Evolutionary conservation across 495 filamentous ascomycete genomes (phyloP).

Genomic region (Xylaria bambusicola): DNA sequence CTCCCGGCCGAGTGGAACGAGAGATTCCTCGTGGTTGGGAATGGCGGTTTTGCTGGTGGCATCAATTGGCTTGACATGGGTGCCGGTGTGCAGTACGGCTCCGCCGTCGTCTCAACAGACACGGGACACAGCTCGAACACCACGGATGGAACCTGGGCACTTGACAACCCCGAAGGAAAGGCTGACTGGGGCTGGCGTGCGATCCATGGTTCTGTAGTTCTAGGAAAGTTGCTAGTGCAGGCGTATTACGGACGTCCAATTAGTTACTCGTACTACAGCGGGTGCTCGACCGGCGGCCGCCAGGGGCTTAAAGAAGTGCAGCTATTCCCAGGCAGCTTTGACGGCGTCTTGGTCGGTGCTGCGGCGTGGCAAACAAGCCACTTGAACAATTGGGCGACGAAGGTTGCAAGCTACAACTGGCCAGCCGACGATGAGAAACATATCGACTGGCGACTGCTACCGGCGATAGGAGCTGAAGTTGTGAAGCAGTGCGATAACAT

Average conservation of each 20-base stretch:
- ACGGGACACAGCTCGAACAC: slow-evolving; percentile 53
- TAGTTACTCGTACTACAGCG: slow-evolving; percentile 45
- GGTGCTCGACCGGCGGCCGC: slow-evolving; percentile 58
- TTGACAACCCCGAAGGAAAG: slow-evolving; percentile 40
- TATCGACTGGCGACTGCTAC: slow-evolving; percentile 53
- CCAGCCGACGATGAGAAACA: slow-evolving; percentile 48
- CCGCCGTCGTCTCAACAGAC: slow-evolving; percentile 56
- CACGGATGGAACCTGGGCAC: slow-evolving; percentile 47
- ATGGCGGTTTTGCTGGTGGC: slow-evolving; percentile 55
- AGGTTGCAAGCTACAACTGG: slow-evolving; percentile 42
- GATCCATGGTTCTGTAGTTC: slow-evolving; percentile 48
- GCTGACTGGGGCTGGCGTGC: slow-evolving; percentile 53
- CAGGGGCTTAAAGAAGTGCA: slow-evolving; percentile 55
- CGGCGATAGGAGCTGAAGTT: slow-evolving; percentile 57
- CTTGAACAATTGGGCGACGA: slow-evolving; percentile 51
- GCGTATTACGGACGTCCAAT: slow-evolving; percentile 38
- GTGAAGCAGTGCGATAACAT: slow-evolving; percentile 64
- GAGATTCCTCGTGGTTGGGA: slow-evolving; percentile 50
- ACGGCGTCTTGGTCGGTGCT: slow-evolving; percentile 66
- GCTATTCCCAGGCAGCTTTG: slow-evolving; percentile 56
- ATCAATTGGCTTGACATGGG: slow-evolving; percentile 59
- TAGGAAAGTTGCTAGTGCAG: slow-evolving; percentile 36
- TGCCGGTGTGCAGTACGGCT: slow-evolving; percentile 46
- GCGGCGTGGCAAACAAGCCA: slow-evolving; percentile 55
- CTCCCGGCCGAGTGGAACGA: slow-evolving; percentile 54